phyloP scores from a whole-genome alignment of 2,329 filamentous ascomycete species.

The Aureobasidium lini region DNA sequence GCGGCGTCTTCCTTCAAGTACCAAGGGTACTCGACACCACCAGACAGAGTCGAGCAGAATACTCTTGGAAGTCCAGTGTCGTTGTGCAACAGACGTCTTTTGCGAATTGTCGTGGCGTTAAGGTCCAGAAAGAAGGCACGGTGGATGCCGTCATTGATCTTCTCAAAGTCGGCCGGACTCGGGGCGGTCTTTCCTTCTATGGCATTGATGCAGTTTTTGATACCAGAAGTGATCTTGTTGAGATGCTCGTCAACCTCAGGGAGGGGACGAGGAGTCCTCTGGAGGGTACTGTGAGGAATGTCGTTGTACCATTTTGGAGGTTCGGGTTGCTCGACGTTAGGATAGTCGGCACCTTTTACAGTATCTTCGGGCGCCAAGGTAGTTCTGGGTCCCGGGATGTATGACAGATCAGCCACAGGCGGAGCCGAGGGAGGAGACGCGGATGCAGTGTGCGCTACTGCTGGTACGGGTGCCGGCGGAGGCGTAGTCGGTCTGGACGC shows the following conservation, averaged over 20 bases:
- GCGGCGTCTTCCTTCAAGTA: conserved; percentile 42
- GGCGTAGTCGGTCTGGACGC: not conserved
- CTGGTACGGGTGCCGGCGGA: not conserved
- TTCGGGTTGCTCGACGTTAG: not conserved
- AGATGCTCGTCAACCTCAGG: not conserved
- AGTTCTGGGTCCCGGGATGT: not conserved
- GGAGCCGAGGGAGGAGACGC: not conserved
- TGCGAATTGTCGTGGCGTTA: conserved; percentile 26
- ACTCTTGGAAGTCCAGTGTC: conserved; percentile 33
- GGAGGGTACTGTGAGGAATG: not conserved
- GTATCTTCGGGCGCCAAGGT: not conserved
- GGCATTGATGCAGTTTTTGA: not conserved
- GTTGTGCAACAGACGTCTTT: conserved; percentile 30
- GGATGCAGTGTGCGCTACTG: not conserved
- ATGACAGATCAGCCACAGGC: not conserved
- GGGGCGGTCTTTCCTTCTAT: not conserved
- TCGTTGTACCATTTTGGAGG: not conserved
- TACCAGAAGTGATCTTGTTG: not conserved
- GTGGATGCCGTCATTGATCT: conserved; percentile 32
- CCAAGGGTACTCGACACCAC: conserved; percentile 32
- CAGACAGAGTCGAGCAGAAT: conserved; percentile 23
- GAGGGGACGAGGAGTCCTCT: not conserved
- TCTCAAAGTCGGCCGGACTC: conserved; percentile 19
- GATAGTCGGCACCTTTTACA: not conserved
- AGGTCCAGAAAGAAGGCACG: conserved; percentile 32